phyloP scores from a whole-genome alignment of 2,329 filamentous ascomycete species.

The Cladosporium velox region DNA sequence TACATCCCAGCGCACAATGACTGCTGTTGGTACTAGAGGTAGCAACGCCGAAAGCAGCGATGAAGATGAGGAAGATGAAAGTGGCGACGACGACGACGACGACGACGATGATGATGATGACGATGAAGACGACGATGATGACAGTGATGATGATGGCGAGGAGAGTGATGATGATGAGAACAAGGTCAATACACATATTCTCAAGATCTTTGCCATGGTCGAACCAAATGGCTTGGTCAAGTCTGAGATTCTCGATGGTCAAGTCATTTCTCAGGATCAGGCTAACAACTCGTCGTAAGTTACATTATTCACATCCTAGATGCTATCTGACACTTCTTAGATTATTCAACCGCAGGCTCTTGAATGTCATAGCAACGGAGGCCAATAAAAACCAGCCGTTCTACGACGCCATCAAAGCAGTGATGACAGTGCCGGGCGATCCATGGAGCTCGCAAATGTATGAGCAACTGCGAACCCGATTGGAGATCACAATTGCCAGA shows the following conservation, averaged over 20 bases:
- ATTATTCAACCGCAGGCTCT: background rate
- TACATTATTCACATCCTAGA: background rate
- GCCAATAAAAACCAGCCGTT: background rate
- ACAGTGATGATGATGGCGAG: background rate
- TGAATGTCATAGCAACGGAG: background rate
- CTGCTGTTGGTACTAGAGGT: background rate
- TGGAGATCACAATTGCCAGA: background rate
- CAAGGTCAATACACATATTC: background rate
- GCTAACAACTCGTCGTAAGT: background rate
- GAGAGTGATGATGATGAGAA: constrained; percentile 6
- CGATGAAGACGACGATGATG: background rate
- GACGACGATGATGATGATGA: background rate
- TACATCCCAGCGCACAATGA: background rate
- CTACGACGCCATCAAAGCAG: background rate
- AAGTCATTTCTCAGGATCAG: background rate
- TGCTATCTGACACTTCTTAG: background rate
- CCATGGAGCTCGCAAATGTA: background rate
- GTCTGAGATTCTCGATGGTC: background rate
- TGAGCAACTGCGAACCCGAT: background rate
- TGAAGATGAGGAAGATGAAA: background rate
- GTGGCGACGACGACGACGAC: background rate
- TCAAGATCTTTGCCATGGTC: background rate
- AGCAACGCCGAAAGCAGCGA: background rate
- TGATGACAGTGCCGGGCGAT: background rate
- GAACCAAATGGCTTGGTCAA: background rate